Evolutionary conservation across 768 basidiomycete genomes (phyloP), one percentile per base, ranked within the genome.

Genomic region (Rubroboletus satanas): DNA sequence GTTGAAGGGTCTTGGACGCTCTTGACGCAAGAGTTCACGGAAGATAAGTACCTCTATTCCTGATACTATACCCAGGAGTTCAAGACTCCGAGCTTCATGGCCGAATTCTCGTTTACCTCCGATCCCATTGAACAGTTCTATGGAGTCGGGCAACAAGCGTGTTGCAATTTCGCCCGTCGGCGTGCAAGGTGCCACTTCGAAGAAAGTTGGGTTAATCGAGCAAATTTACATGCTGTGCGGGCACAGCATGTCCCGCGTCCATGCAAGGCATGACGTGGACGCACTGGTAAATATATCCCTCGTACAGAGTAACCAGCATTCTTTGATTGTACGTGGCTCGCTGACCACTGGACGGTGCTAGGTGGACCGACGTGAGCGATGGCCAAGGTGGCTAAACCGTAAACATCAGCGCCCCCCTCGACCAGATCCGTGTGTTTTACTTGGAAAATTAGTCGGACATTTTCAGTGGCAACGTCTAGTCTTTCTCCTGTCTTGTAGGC

Each of bases 111-210:
- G 60, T 73, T 73, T 55, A 60, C 62, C 12, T 62, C 69, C 5
- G 62, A 67, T 52, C 66, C 69, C 14, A 65, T 70, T 26, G 73
- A 74, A 45, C 70, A 71, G 52, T 69, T 75, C 51, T 73, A 69
- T 58, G 74, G 73, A 5, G 59, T 63, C 7, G 74, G 74, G 3
- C 72, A 75, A 55, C 74, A 74, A 42, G 66, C 72, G 10, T 73
- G 73, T 54, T 74, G 73, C 55, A 69, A 65, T 73, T 26, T 63
- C 74, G 1, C 73, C 71, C 12, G 74, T 74, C 31, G 71, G 73
- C 31, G 58, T 63, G 39, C 46, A 63, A 29, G 64, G 64, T 23
- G 65, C 63, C 1, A 69, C 62, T 6, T 60, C 56, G 5, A 69
- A 69, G 15, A 7, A 41, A 42, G 26, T 26, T 4, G 2, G 23